Evolutionary conservation across 164 flowering plant species (phyloP).

Genomic region (Tetracentron sinense): DNA sequence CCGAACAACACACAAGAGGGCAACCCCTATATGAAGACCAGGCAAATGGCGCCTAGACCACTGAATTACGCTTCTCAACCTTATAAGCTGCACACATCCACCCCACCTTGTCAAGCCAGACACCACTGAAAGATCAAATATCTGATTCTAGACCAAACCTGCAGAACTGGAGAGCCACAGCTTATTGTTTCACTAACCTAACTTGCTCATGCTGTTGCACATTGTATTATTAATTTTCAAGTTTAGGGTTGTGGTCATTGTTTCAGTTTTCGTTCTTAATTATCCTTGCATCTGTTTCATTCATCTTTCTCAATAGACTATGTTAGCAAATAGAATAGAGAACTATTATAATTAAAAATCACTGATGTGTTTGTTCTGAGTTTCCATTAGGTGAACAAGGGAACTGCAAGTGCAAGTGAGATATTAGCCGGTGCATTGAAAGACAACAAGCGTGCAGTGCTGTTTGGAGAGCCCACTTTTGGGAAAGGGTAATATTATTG

Average conservation of each 20-base stretch:
- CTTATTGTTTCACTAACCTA: neutral
- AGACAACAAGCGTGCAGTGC: conserved; percentile 90
- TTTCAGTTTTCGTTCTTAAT: neutral
- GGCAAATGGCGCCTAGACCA: too few relatives aligned
- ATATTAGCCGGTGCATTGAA: conserved; percentile 95
- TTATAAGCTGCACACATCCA: too few relatives aligned
- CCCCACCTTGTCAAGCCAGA: too few relatives aligned
- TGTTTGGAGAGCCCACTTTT: conserved; percentile 90
- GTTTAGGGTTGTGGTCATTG: neutral
- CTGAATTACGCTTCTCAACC: too few relatives aligned
- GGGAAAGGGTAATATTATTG: conserved; percentile 79
- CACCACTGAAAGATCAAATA: too few relatives aligned
- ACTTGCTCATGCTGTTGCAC: neutral
- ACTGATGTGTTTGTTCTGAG: neutral
- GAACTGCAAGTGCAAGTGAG: conserved; percentile 99
- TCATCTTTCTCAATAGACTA: neutral
- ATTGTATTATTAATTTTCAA: neutral
- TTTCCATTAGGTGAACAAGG: conserved; percentile 77
- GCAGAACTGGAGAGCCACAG: neutral
- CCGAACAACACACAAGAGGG: too few relatives aligned
- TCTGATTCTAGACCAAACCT: too few relatives aligned
- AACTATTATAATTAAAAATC: neutral
- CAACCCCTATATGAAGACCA: too few relatives aligned
- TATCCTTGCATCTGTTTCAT: neutral
- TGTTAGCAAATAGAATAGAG: neutral